These are phyloP conservation scores for Xylaria hypoxylon DNA, from an alignment of 2,329 filamentous ascomycete genomes.

Conservation along the genomic window DNA sequence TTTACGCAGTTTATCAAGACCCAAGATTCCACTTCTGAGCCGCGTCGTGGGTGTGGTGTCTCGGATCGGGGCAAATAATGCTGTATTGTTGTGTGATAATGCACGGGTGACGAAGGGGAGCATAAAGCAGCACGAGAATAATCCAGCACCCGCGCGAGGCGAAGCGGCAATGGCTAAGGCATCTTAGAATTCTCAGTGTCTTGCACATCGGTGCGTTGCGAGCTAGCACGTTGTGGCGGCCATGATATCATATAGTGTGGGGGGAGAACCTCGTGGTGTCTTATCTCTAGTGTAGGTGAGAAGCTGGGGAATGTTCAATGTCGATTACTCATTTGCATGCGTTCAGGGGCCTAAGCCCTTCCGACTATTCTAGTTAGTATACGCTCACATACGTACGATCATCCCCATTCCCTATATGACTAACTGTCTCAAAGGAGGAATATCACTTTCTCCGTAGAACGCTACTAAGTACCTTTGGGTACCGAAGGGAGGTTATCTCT, in stretches of 20 bases:
- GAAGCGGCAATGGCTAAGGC: neutral
- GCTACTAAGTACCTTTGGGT: neutral
- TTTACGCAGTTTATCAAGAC: slow-evolving; percentile 14
- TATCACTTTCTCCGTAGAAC: neutral
- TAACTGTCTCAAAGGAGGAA: slow-evolving; percentile 11
- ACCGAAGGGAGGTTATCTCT: neutral
- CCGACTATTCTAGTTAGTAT: neutral
- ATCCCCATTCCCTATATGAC: neutral
- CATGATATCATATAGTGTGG: neutral
- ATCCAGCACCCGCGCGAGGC: neutral
- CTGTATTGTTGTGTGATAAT: slow-evolving; percentile 13
- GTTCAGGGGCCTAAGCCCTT: slow-evolving; percentile 1
- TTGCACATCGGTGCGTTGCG: neutral
- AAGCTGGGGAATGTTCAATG: slow-evolving; percentile 18
- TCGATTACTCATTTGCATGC: slow-evolving; percentile 17
- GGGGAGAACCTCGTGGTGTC: slow-evolving; percentile 13
- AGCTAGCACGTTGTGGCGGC: neutral
- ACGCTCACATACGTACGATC: neutral
- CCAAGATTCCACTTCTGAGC: neutral
- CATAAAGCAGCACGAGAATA: slow-evolving; percentile 3
- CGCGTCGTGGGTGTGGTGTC: slow-evolving; percentile 13
- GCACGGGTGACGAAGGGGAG: neutral
- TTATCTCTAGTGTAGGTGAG: slow-evolving; percentile 18
- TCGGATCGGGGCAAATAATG: slow-evolving; percentile 17
- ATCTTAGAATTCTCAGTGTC: neutral